A percentile compares a stretch with the other conserved stretches of the same genome.
Evolutionary conservation across 306 rosid genomes (phyloP).

Genomic region (Gynostemma pentaphyllum): DNA sequence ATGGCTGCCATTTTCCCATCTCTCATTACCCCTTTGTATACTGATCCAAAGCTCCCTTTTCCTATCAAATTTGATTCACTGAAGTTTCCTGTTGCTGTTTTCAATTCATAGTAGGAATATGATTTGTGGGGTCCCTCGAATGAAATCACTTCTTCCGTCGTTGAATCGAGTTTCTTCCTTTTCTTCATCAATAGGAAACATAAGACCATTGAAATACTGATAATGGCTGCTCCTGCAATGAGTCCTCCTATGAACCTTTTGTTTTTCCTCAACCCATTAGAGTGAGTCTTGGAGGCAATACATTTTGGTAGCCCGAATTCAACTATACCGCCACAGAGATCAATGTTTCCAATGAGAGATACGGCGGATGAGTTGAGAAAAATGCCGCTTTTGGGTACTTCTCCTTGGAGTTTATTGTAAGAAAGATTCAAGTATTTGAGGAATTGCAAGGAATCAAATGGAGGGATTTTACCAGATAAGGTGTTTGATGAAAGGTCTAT

Average conservation of each 20-base stretch:
- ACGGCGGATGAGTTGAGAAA: neutral
- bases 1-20: constrained; percentile 7
- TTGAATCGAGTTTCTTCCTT: neutral
- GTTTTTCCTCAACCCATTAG: neutral
- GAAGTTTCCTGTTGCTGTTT: constrained; percentile 15
- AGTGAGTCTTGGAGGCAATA: too few species aligned
- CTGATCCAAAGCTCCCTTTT: constrained; percentile 16
- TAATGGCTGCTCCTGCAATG: neutral
- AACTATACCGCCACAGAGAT: constrained; percentile 1
- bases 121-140: neutral
- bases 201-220: neutral
- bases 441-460: neutral
- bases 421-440: neutral
- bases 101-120: constrained; percentile 14
- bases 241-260: neutral
- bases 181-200: neutral
- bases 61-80: constrained; percentile 14
- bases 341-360: neutral
- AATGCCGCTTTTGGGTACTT: neutral
- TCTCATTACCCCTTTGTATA: constrained; percentile 14
- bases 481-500: neutral
- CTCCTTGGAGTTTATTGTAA: constrained; percentile 3
- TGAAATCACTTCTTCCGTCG: neutral
- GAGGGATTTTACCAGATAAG: neutral
- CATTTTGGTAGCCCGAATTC: neutral